Percentiles rank a stretch among this genome's conserved stretches.
Evolutionary conservation across 352 stramenopile genomes (phyloP).

Genomic region (Globisporangium viniferum): DNA sequence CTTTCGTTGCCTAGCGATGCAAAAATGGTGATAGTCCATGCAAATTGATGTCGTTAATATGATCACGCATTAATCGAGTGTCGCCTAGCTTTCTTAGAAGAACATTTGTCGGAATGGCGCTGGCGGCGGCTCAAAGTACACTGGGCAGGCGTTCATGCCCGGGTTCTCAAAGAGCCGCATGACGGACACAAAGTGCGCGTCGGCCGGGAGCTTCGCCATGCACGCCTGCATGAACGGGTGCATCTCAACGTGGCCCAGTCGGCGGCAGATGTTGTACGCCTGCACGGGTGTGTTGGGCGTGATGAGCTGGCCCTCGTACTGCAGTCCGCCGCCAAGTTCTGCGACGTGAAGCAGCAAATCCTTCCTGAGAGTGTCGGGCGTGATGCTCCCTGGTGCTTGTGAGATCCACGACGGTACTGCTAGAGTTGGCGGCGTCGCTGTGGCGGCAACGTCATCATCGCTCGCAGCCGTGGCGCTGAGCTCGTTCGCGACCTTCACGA

Average conservation of each 20-base stretch:
- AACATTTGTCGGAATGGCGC: conserved; percentile 11
- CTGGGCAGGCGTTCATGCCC: neutral
- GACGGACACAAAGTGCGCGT: conserved; percentile 19
- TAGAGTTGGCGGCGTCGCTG: neutral
- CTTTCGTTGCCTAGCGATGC: neutral
- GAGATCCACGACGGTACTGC: conserved; percentile 24
- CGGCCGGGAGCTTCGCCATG: conserved; percentile 19
- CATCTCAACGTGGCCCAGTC: conserved; percentile 30
- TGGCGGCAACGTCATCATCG: conserved; percentile 23
- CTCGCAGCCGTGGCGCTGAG: neutral
- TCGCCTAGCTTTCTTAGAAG: neutral
- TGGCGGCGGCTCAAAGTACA: conserved; percentile 10
- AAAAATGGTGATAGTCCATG: neutral
- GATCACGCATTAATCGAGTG: neutral
- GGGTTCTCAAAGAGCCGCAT: conserved; percentile 9
- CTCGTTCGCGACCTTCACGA: conserved; percentile 26
- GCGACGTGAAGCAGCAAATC: conserved; percentile 18
- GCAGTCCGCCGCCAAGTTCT: conserved; percentile 21
- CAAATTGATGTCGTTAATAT: neutral
- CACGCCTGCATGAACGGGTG: conserved; percentile 35
- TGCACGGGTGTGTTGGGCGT: conserved; percentile 27
- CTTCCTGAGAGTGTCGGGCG: conserved; percentile 16
- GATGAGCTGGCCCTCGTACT: conserved; percentile 18
- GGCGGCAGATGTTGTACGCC: conserved; percentile 22
- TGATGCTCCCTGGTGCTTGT: conserved; percentile 28